Percentiles rank a stretch among this genome's conserved stretches.
These are phyloP conservation scores for Salpingoeca rosetta DNA, from an alignment of 78 protist genomes.

Conservation along the genomic window DNA sequence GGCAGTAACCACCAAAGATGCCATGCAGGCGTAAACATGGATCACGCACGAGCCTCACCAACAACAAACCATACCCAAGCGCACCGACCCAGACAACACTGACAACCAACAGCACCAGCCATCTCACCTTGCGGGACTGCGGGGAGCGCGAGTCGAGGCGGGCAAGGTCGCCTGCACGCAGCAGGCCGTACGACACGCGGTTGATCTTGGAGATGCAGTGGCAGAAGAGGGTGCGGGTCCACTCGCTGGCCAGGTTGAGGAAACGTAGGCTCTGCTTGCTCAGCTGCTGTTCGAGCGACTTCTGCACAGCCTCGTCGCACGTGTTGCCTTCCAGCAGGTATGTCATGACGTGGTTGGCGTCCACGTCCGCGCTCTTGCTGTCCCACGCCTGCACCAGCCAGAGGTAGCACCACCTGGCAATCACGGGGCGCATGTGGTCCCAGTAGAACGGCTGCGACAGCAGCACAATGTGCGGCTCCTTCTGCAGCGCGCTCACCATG, in stretches of 20 bases:
- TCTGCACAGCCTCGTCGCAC: not conserved
- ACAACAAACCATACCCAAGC: too few relatives aligned
- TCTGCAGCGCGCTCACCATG: slow-evolving; percentile 21
- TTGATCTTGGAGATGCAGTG: slow-evolving; percentile 46
- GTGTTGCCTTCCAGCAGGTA: not conserved
- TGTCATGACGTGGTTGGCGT: not conserved
- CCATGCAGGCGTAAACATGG: too few relatives aligned
- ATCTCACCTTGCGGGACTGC: slow-evolving; percentile 26
- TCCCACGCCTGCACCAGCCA: slow-evolving; percentile 27
- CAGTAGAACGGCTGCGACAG: slow-evolving; percentile 29
- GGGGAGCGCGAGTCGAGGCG: slow-evolving; percentile 11
- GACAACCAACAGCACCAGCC: too few relatives aligned
- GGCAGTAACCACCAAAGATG: too few relatives aligned
- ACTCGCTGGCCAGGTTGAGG: slow-evolving; percentile 40
- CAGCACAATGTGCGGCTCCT: slow-evolving; percentile 49
- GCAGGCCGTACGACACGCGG: slow-evolving; percentile 54
- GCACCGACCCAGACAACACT: too few relatives aligned
- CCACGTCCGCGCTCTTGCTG: not conserved
- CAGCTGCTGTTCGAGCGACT: not conserved
- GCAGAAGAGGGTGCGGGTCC: slow-evolving; percentile 31
- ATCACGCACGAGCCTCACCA: too few relatives aligned
- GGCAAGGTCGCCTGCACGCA: slow-evolving; percentile 16
- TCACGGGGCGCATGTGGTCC: slow-evolving; percentile 16
- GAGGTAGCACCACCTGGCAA: slow-evolving; percentile 37
- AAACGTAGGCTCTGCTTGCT: not conserved